Conservation (phyloP, 257 asterid genomes). For the Cynanchum wilfordii region DNA sequence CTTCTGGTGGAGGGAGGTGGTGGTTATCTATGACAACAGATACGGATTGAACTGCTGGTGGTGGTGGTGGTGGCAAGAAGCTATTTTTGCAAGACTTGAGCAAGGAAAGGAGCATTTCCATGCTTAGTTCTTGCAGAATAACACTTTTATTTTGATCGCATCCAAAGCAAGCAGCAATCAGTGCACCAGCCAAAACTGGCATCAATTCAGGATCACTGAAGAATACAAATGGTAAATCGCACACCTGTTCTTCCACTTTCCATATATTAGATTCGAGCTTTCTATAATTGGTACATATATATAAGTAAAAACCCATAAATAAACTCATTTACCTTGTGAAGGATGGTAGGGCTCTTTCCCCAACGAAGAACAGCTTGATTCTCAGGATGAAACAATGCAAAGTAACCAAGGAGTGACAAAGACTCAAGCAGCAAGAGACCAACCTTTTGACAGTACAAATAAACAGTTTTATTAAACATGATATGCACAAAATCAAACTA, state of each 20-base stretch:
- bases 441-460: constrained; percentile 36
- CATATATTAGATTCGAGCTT: constrained; percentile 23
- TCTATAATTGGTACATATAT: background rate
- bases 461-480: background rate
- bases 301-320: background rate
- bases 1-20: constrained; percentile 23
- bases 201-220: constrained; percentile 90
- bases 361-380: constrained; percentile 97
- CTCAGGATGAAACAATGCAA: constrained; percentile 75
- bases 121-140: constrained; percentile 92
- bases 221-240: constrained; percentile 92
- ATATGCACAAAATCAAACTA: too few species aligned
- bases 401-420: constrained; percentile 81
- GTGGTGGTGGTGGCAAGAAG: constrained; percentile 5
- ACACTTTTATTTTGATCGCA: constrained; percentile 90
- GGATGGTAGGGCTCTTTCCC: constrained; percentile 99
- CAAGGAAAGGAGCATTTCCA: constrained; percentile 86
- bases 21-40: constrained; percentile 18
- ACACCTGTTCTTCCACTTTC: constrained; percentile 47
- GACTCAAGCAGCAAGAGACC: constrained; percentile 82
- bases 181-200: constrained; percentile 80
- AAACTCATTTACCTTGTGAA: constrained; percentile 68
- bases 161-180: constrained; percentile 83
- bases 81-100: constrained; percentile 68
- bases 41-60: constrained; percentile 8